Evolutionary conservation across 1,284 basidiomycete species (phyloP).

Genomic region (Ustilago bromivora): DNA sequence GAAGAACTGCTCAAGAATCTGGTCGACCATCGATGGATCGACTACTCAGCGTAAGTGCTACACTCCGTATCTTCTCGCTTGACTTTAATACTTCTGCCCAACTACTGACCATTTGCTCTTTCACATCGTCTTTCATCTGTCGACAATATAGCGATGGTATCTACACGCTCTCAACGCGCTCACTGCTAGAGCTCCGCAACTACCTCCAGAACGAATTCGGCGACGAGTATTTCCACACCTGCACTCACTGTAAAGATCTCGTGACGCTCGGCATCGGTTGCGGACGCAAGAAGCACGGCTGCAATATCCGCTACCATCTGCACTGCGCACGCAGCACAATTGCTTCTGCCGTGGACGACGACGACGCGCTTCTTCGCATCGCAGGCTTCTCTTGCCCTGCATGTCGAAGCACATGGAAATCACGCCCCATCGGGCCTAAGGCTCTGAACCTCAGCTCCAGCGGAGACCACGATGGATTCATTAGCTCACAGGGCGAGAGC

Average conservation of each 20-base stretch:
- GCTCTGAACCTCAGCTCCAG: constrained; percentile 16
- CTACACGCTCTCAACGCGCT: constrained; percentile 81
- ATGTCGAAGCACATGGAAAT: constrained; percentile 29
- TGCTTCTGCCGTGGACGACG: constrained; percentile 19
- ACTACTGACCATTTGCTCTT: background rate
- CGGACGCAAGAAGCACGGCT: constrained; percentile 11
- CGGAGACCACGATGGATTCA: constrained; percentile 2
- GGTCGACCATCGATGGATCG: constrained; percentile 82
- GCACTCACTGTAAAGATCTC: constrained; percentile 81
- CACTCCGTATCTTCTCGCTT: background rate
- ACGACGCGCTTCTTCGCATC: constrained; percentile 24
- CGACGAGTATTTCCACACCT: constrained; percentile 77
- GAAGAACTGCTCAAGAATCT: constrained; percentile 81
- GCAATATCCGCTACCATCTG: constrained; percentile 28
- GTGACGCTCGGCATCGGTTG: constrained; percentile 55
- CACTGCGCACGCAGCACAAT: constrained; percentile 43
- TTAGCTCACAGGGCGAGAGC: constrained; percentile 16
- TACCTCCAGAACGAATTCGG: constrained; percentile 81
- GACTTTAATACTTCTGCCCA: background rate
- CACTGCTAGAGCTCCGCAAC: constrained; percentile 79
- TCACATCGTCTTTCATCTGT: background rate
- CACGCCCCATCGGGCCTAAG: constrained; percentile 42
- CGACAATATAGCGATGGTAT: constrained; percentile 72
- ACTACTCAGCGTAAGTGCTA: constrained; percentile 74
- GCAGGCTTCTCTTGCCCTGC: constrained; percentile 25